A percentile compares a stretch with the other conserved stretches of the same genome.
phyloP scores from a whole-genome alignment of 148 eudicot species.

The Diospyros kaki region DNA sequence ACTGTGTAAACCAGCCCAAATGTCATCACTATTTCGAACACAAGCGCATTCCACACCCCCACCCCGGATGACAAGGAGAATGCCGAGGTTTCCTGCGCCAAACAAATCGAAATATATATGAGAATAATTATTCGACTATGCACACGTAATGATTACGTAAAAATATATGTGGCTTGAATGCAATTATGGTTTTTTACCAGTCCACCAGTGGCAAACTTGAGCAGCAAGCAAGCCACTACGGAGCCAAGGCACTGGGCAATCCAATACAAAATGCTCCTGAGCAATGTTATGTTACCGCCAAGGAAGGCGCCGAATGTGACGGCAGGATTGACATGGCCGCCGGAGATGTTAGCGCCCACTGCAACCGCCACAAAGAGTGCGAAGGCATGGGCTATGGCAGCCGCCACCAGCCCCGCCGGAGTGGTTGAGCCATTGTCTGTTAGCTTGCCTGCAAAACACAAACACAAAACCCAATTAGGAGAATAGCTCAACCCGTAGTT shows the following conservation, averaged over 20 bases:
- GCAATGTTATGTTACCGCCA: constrained; percentile 63
- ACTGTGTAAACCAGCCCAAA: constrained; percentile 72
- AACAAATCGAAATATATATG: too few relatives aligned
- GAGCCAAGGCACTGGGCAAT: constrained; percentile 75
- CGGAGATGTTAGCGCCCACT: constrained; percentile 71
- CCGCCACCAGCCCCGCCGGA: constrained; percentile 64
- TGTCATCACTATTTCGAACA: constrained; percentile 71
- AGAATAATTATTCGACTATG: not conserved
- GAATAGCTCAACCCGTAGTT: too few relatives aligned
- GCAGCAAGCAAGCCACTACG: constrained; percentile 73
- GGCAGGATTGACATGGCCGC: constrained; percentile 81
- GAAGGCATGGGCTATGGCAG: constrained; percentile 67
- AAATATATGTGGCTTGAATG: too few relatives aligned
- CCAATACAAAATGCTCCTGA: constrained; percentile 49
- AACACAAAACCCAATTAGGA: too few relatives aligned
- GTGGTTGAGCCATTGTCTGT: constrained; percentile 48
- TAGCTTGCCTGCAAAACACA: constrained; percentile 34
- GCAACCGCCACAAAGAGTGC: constrained; percentile 73
- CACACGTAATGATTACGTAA: too few relatives aligned
- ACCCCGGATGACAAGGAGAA: constrained; percentile 62
- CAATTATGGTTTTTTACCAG: constrained; percentile 26
- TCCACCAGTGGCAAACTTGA: constrained; percentile 64
- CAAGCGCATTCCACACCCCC: constrained; percentile 45
- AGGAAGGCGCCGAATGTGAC: constrained; percentile 75
- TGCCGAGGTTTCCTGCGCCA: constrained; percentile 44